A percentile compares a stretch with the other conserved stretches of the same genome.
Evolutionary conservation across 1,284 basidiomycete species (phyloP).

Genomic region (Ceratobasidium sp.): DNA sequence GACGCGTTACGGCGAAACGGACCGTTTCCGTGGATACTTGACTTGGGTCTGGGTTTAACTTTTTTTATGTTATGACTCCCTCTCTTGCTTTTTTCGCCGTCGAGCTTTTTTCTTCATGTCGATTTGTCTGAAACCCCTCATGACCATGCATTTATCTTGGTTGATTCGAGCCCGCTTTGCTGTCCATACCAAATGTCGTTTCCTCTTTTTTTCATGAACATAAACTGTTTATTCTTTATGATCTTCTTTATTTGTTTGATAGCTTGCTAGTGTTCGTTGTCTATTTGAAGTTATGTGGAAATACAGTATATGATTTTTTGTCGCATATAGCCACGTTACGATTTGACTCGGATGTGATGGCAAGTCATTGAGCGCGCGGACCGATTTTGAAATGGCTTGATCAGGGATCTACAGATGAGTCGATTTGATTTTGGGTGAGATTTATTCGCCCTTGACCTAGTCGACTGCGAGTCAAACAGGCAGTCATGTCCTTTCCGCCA

Average conservation of each 20-base stretch:
- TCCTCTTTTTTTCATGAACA: constrained; percentile 28
- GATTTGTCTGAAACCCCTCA: not conserved
- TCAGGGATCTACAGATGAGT: constrained; percentile 25
- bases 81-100: not conserved
- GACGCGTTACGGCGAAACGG: not conserved
- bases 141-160: constrained; percentile 3
- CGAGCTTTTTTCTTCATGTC: not conserved
- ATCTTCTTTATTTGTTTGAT: constrained; percentile 5
- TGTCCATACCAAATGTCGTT: constrained; percentile 13
- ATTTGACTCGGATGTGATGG: constrained; percentile 8
- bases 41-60: not conserved
- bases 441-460: constrained; percentile 44
- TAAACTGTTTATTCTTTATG: constrained; percentile 32
- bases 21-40: constrained; percentile 24
- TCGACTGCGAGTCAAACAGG: constrained; percentile 24
- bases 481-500: constrained; percentile 72
- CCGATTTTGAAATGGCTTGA: constrained; percentile 7
- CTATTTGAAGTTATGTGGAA: constrained; percentile 27
- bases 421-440: constrained; percentile 32
- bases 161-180: not conserved
- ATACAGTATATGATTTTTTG: constrained; percentile 25
- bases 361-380: constrained; percentile 12
- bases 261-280: constrained; percentile 4
- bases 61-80: constrained; percentile 6
- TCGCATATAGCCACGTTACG: not conserved